Evolutionary conservation across 2,329 filamentous ascomycete genomes (phyloP).

Genomic region (Colletotrichum graminicola): DNA sequence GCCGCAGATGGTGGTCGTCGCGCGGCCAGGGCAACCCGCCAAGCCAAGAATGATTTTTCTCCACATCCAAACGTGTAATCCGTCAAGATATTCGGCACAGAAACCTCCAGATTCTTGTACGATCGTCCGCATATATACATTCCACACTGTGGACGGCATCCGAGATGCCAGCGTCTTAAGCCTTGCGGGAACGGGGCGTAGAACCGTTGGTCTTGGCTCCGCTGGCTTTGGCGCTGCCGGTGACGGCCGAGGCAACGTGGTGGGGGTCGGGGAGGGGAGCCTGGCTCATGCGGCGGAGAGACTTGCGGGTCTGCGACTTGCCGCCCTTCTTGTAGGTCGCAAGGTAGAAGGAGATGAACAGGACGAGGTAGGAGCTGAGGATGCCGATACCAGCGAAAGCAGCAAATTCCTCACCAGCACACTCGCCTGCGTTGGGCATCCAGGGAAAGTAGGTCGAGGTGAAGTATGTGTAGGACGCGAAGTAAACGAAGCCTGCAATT

Average conservation of each 20-base stretch:
- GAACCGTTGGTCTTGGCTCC: conserved; percentile 69
- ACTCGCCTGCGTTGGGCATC: conserved; percentile 86
- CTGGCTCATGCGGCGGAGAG: conserved; percentile 74
- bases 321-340: conserved; percentile 93
- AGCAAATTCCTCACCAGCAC: conserved; percentile 96
- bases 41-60: conserved; percentile 31
- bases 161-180: conserved; percentile 56
- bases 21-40: conserved; percentile 5
- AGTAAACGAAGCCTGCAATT: conserved; percentile 90
- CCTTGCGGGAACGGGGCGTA: conserved; percentile 78
- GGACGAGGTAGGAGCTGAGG: conserved; percentile 92
- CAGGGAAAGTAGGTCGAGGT: conserved; percentile 88
- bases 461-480: conserved; percentile 99
- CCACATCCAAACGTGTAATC: conserved; percentile 34
- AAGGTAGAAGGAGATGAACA: conserved; percentile 99
- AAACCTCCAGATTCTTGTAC: conserved; percentile 14
- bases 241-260: conserved; percentile 66
- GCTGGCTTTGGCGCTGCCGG: conserved; percentile 67
- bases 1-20: conserved; percentile 16
- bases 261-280: conserved; percentile 85
- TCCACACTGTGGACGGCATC: conserved; percentile 33
- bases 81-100: conserved; percentile 23
- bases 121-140: conserved; percentile 38
- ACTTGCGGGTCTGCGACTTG: conserved; percentile 84
- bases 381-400: conserved; percentile 93